Base-by-base conservation (phyloP, 345 rosid genomes). In the Euclidium syriacum region DNA sequence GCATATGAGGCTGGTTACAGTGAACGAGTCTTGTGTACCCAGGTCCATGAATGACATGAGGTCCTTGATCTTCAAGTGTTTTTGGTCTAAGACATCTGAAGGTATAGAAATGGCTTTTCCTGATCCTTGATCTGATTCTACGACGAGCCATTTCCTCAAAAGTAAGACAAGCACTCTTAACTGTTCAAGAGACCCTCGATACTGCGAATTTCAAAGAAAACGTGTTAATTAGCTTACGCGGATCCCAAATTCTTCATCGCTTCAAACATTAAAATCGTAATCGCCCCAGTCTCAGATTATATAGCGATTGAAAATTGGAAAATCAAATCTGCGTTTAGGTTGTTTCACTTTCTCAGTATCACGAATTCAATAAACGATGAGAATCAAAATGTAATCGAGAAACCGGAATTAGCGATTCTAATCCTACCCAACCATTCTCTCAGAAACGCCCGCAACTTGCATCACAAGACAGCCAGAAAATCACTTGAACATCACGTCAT, bases 41-140 rank as follows among this genome's bases (percentile, higher is more conserved):
- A 1, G 75, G 65, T 49, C 70, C 75, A 9, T 64, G 26, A 0
- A 71, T 64, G 1, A 25, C 47, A 42, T 71, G 75, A 30, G 70
- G 60, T 20, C 64, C 70, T 64, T 71, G 60, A 25, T 57, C 75
- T 4, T 64, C 75, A 11, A 64, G 65, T 2, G 75, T 71, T 23
- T 50, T 71, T 0, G 75, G 75, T 15, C 47, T 56, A 6, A 71
- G 70, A 11, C 75, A 71, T 64, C 49, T 64, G 30, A 94, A 94
- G 1, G 99, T 88, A 32, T 94, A 90, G 73, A 94, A 81, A 62
- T 82, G 82, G 75, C 95, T 86, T 68, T 85, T 75, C 14, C 84
- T 69, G 4, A 72, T 52, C 92, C 76, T 90, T 17, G 81, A 83
- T 78, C 92, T 80, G 50, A 90, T 84, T 74, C 85, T 83, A 8